These are phyloP conservation scores for Kwoniella botswanensis DNA, from an alignment of 768 basidiomycete genomes.

Conservation along the genomic window DNA sequence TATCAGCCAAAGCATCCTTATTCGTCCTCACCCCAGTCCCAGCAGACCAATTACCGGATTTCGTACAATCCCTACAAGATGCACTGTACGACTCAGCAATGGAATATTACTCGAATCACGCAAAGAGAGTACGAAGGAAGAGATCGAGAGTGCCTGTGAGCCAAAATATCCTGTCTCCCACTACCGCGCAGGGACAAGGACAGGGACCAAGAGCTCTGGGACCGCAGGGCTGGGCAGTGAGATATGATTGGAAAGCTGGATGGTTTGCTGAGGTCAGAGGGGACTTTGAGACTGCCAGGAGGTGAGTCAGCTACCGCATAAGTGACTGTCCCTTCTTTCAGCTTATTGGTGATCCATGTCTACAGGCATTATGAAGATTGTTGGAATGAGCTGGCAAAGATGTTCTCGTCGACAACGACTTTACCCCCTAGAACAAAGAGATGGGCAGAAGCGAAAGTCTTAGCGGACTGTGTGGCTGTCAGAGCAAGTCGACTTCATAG, in stretches of 20 bases:
- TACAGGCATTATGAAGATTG: constrained; percentile 91
- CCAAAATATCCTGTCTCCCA: constrained; percentile 61
- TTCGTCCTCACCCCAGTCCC: constrained; percentile 95
- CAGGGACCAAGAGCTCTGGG: constrained; percentile 65
- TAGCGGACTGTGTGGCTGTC: constrained; percentile 89
- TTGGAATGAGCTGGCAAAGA: constrained; percentile 77
- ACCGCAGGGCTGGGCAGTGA: constrained; percentile 89
- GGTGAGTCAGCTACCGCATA: constrained; percentile 63
- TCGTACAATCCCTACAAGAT: constrained; percentile 75
- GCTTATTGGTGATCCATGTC: neutral
- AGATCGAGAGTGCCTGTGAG: constrained; percentile 66
- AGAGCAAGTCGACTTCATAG: constrained; percentile 65
- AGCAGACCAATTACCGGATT: constrained; percentile 81
- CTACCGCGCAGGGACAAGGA: constrained; percentile 28
- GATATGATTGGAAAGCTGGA: constrained; percentile 97
- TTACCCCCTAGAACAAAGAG: constrained; percentile 91
- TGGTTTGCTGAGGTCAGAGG: constrained; percentile 94
- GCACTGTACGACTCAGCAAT: constrained; percentile 85
- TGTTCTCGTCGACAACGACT: constrained; percentile 86
- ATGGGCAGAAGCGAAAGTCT: constrained; percentile 97
- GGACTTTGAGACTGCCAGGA: constrained; percentile 88
- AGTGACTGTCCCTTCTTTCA: neutral
- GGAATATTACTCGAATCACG: constrained; percentile 92
- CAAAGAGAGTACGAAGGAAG: constrained; percentile 88
- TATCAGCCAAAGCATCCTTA: constrained; percentile 88